phyloP scores from a whole-genome alignment of 257 asterid genomes.

The Catharanthus roseus region DNA sequence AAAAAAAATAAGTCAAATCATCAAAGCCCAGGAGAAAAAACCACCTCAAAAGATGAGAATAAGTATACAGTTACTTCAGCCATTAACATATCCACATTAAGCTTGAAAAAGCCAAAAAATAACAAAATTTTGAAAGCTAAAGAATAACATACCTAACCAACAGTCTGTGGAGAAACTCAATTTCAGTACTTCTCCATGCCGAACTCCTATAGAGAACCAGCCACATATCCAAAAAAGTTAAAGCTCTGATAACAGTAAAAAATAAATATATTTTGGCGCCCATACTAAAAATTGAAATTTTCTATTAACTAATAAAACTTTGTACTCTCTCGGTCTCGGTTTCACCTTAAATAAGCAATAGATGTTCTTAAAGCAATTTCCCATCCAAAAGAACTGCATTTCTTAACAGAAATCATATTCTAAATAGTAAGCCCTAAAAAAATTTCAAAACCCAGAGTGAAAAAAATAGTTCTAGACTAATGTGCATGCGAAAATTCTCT shows the following conservation, averaged over 20 bases:
- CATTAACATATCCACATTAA: background rate
- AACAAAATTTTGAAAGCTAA: background rate
- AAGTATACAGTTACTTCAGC: background rate
- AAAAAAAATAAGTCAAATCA: background rate
- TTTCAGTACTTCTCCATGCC: background rate
- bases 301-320: background rate
- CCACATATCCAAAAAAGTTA: background rate
- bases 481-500: background rate
- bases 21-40: background rate
- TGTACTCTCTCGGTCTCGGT: background rate
- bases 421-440: slow-evolving; percentile 4
- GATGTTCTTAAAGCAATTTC: no score
- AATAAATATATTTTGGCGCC: background rate
- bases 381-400: background rate
- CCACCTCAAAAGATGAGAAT: background rate
- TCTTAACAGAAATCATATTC: background rate
- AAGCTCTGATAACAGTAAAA: background rate
- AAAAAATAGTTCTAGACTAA: background rate
- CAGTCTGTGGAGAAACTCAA: background rate
- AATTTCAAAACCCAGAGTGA: background rate
- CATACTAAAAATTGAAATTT: slow-evolving; percentile 1
- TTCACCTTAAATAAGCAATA: background rate
- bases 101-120: background rate
- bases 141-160: background rate
- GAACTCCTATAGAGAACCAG: background rate